A percentile compares a stretch with the other conserved stretches of the same genome.
phyloP scores from a whole-genome alignment of 1,284 basidiomycete species.

The Abortiporus biennis region DNA sequence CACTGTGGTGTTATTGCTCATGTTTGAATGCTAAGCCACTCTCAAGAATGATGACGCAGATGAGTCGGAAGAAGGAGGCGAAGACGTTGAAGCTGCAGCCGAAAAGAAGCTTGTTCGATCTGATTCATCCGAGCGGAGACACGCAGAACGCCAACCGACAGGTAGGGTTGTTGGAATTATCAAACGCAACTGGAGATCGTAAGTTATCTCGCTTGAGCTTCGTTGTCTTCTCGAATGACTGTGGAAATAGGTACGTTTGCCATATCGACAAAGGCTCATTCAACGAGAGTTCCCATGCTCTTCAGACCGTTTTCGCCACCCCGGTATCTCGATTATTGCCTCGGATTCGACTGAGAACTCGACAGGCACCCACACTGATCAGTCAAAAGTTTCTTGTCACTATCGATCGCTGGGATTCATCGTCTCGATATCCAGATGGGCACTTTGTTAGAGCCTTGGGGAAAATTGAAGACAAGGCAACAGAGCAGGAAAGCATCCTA shows the following conservation, averaged over 20 bases:
- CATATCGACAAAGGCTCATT: constrained; percentile 89
- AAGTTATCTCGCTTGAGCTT: constrained; percentile 23
- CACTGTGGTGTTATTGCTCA: not conserved
- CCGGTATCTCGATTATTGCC: constrained; percentile 91
- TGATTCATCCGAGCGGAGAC: constrained; percentile 31
- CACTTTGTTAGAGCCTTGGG: constrained; percentile 96
- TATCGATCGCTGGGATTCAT: constrained; percentile 87
- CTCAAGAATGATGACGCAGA: constrained; percentile 90
- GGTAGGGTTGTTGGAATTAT: constrained; percentile 89
- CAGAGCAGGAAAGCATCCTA: constrained; percentile 92
- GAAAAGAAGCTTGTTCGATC: constrained; percentile 44
- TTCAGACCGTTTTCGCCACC: constrained; percentile 92
- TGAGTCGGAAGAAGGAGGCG: constrained; percentile 55
- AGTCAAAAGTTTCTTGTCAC: constrained; percentile 96
- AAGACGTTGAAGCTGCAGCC: constrained; percentile 41
- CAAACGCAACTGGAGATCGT: constrained; percentile 95
- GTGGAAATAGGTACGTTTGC: constrained; percentile 74
- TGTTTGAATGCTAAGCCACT: constrained; percentile 46
- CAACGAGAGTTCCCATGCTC: constrained; percentile 75
- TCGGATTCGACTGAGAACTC: constrained; percentile 89
- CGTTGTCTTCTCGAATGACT: not conserved
- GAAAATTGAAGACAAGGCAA: constrained; percentile 89
- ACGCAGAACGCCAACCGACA: constrained; percentile 75
- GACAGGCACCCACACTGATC: constrained; percentile 86
- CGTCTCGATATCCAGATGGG: constrained; percentile 92